Evolutionary conservation across 768 basidiomycete genomes (phyloP).

Genomic region (Lactarius trivialis): DNA sequence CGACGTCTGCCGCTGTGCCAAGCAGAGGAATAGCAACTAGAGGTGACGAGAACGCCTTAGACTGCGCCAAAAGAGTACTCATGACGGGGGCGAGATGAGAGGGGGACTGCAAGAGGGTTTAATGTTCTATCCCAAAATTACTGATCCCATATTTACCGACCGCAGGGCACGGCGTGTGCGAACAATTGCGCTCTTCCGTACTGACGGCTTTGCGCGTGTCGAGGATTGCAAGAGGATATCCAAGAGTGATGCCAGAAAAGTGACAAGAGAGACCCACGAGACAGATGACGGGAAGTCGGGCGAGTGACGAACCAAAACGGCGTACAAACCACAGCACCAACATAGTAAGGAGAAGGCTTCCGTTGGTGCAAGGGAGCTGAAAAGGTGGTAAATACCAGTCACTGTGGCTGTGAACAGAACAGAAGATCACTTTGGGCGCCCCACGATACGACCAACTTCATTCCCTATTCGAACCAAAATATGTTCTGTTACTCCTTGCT

Average conservation of each 20-base stretch:
- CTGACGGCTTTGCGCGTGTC: constrained; percentile 45
- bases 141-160: constrained; percentile 37
- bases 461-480: constrained; percentile 69
- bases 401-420: background rate
- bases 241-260: constrained; percentile 52
- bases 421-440: constrained; percentile 50
- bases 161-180: constrained; percentile 62
- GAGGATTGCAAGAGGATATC: constrained; percentile 52
- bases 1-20: constrained; percentile 64
- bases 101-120: constrained; percentile 28
- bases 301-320: constrained; percentile 41
- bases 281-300: constrained; percentile 41
- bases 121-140: background rate
- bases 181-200: constrained; percentile 56
- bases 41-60: constrained; percentile 44
- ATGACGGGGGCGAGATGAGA: constrained; percentile 46
- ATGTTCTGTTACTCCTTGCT: constrained; percentile 58
- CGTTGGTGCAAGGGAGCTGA: constrained; percentile 40
- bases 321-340: constrained; percentile 64
- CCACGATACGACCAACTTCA: constrained; percentile 56
- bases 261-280: constrained; percentile 46
- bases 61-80: constrained; percentile 42
- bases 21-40: constrained; percentile 46
- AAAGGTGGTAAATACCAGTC: background rate
- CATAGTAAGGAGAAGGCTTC: constrained; percentile 63